Evolutionary conservation across 768 basidiomycete species (phyloP).

Genomic region (Phanerochaete carnosa): DNA sequence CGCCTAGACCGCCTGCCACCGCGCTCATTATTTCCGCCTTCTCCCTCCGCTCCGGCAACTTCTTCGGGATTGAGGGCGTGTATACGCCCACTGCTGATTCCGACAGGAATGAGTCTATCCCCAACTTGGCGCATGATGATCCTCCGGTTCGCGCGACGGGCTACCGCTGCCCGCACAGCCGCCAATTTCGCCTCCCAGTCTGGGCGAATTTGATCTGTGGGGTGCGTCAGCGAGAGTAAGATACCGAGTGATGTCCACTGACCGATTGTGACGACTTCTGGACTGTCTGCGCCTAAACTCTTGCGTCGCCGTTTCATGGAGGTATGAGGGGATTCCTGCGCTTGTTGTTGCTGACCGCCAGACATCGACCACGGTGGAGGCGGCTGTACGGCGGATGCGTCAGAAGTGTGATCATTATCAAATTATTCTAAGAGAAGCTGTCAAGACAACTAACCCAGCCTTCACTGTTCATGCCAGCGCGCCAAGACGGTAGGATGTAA

Average conservation of each 20-base stretch:
- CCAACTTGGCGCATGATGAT: constrained; percentile 99
- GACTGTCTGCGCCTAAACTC: constrained; percentile 81
- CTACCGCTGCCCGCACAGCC: constrained; percentile 90
- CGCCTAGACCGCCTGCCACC: constrained; percentile 55
- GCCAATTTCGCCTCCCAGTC: constrained; percentile 98
- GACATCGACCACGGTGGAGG: constrained; percentile 40
- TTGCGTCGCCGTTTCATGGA: constrained; percentile 71
- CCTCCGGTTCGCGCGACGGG: constrained; percentile 91
- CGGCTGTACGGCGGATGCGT: constrained; percentile 25
- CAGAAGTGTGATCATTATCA: background rate
- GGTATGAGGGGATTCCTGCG: constrained; percentile 3
- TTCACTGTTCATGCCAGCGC: constrained; percentile 74
- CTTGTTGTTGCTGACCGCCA: background rate
- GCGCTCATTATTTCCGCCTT: constrained; percentile 33
- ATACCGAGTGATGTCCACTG: constrained; percentile 22
- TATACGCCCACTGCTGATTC: constrained; percentile 86
- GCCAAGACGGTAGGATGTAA: constrained; percentile 81
- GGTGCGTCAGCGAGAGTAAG: constrained; percentile 1
- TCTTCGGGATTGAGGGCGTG: constrained; percentile 65
- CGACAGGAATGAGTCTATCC: constrained; percentile 94
- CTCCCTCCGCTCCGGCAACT: constrained; percentile 41
- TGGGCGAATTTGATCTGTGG: constrained; percentile 88
- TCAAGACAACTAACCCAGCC: constrained; percentile 49
- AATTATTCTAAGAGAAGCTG: background rate
- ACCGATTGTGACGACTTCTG: constrained; percentile 93